A percentile compares a stretch with the other conserved stretches of the same genome.
phyloP scores from a whole-genome alignment of 1,139 yeast genomes.

The Meyerozyma sp. region DNA sequence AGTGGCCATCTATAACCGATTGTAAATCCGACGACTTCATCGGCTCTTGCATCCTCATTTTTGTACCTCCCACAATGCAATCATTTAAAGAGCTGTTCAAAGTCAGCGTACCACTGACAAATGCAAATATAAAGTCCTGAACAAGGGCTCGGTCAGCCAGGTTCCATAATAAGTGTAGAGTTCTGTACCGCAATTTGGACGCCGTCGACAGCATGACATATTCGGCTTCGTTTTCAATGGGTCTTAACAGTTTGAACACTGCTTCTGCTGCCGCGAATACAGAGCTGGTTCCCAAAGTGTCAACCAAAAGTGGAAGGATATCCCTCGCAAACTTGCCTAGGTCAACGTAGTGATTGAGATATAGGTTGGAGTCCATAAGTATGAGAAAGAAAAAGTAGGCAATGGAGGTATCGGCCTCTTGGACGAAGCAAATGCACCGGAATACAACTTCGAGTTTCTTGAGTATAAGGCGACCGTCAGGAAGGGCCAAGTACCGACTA shows the following conservation, averaged over 20 bases:
- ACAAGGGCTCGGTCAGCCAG: not conserved
- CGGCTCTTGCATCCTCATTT: not conserved
- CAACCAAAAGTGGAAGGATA: not conserved
- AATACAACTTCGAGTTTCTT: not conserved
- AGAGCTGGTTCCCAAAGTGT: not conserved
- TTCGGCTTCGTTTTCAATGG: not conserved
- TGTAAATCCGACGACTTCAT: not conserved
- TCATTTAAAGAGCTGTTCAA: not conserved
- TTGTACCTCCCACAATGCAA: not conserved
- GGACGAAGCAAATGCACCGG: not conserved
- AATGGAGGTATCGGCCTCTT: not conserved
- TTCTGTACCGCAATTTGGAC: not conserved
- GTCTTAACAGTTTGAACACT: not conserved
- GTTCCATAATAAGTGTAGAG: not conserved
- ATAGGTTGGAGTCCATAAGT: not conserved
- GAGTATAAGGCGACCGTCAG: not conserved
- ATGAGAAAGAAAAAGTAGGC: not conserved
- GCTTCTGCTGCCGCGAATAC: not conserved
- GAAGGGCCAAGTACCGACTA: not conserved
- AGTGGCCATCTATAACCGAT: not conserved
- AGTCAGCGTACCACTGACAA: not conserved
- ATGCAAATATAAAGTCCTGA: not conserved
- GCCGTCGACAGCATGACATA: not conserved
- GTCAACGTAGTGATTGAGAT: not conserved
- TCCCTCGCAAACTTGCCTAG: not conserved